Base-by-base conservation (phyloP, 768 basidiomycete genomes). In the Lentinula guzmanii region DNA sequence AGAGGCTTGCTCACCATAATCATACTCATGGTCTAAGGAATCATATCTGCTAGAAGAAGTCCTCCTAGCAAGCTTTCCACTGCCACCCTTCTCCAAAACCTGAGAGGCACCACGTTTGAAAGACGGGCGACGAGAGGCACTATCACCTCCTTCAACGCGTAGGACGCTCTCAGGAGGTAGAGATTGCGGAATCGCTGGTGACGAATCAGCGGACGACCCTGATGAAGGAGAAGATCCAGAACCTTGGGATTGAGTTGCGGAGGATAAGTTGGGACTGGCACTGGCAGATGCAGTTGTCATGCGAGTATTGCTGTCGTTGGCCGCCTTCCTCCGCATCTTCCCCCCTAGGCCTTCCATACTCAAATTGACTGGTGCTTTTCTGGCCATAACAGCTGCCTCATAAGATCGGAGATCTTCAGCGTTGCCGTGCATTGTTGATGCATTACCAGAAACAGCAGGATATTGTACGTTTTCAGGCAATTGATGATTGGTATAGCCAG, bases 101-200 rank as follows among this genome's bases (percentile, higher is more conserved):
- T 89, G 87, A 52, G 86, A 88, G 1, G 90, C 84, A 41, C 89
- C 70, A 50, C 90, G 76, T 76, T 92, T 92, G 68, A 89, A 90
- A 33, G 84, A 79, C 10, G 90, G 90, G 1, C 90, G 69, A 41
- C 56, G 43, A 70, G 65, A 13, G 62, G 55, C 31, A 31, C 62
- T 64, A 21, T 59, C 46, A 55, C 58, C 63, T 67, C 61, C 61
- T n/a, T 54, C 67, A 71, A 74, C 60, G 64, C 21, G 24, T 13
- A 28, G 21, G 43, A 7, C 41, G 39, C 72, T 11, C 68, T 71
- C 58, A 11, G 16, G 11, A 34, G 55, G 41, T 9, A 43, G 16
- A 43, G 24, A 11, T 39, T 56, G 55, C 10, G 55, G 41, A 4
- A 56, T 28, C 18, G 67, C 70, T 37, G 61, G 65, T 67, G 37